Percentiles rank a stretch among this genome's conserved stretches.
Evolutionary conservation across 2,329 filamentous ascomycete species (phyloP).

Genomic region (Penicillium sp.): DNA sequence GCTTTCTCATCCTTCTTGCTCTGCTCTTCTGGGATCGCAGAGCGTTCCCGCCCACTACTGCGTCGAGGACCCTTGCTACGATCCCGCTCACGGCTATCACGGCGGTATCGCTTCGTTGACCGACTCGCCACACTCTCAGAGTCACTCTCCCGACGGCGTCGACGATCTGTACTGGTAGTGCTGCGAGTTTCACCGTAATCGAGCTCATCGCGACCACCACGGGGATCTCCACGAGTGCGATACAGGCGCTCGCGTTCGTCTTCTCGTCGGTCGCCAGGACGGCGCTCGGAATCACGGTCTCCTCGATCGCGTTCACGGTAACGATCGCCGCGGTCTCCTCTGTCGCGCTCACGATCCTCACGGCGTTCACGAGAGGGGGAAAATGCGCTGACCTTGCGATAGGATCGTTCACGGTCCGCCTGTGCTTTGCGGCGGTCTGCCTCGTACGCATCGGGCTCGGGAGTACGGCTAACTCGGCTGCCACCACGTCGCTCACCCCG

Average conservation of each 20-base stretch:
- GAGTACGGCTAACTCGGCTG: constrained; percentile 76
- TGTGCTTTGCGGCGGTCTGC: constrained; percentile 93
- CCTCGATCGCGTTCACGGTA: constrained; percentile 41
- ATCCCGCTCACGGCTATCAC: constrained; percentile 49
- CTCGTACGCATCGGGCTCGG: constrained; percentile 93
- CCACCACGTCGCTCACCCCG: constrained; percentile 49
- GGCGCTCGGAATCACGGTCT: constrained; percentile 46
- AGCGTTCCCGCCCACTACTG: constrained; percentile 59
- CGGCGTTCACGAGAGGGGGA: constrained; percentile 54
- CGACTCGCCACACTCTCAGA: constrained; percentile 65
- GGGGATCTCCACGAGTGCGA: constrained; percentile 78
- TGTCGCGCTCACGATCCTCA: constrained; percentile 47
- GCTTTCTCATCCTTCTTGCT: constrained; percentile 53
- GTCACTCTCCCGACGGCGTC: constrained; percentile 80
- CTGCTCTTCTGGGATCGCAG: constrained; percentile 42
- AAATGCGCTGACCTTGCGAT: constrained; percentile 76
- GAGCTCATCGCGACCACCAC: constrained; percentile 81
- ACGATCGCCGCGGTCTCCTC: constrained; percentile 40
- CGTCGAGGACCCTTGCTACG: constrained; percentile 56
- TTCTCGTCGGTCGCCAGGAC: constrained; percentile 64
- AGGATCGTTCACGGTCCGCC: constrained; percentile 91
- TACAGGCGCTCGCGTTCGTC: constrained; percentile 89
- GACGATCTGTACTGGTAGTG: constrained; percentile 69
- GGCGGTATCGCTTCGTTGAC: constrained; percentile 64
- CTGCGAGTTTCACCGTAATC: constrained; percentile 75